Conservation (phyloP, 169 alveolate genomes). For the Besnoitia besnoiti region DNA sequence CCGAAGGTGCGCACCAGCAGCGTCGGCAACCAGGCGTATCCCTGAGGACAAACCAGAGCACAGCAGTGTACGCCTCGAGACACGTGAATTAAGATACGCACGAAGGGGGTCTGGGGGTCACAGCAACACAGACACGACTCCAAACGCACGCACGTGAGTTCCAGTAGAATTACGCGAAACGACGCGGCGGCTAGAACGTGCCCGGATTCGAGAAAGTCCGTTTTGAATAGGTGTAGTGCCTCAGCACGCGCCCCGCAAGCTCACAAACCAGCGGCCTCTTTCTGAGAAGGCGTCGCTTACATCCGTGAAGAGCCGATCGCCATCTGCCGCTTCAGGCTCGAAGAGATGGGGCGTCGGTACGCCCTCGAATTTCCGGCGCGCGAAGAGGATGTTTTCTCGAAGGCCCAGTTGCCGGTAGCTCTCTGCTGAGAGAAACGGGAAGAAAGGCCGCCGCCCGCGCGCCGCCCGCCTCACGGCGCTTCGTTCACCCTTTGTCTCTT, state of each 20-base stretch:
- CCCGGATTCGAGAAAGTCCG: no score
- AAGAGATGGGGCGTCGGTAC: neutral
- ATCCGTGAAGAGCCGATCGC: neutral
- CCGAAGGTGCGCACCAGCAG: constrained; percentile 43
- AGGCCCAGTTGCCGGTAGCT: neutral
- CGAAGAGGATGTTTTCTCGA: neutral
- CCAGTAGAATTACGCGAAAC: no score
- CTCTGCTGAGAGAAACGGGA: neutral
- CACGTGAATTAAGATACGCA: neutral
- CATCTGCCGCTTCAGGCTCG: constrained; percentile 25
- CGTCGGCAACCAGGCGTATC: constrained; percentile 43
- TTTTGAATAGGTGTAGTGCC: no score
- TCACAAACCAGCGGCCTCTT: no score
- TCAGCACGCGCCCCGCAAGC: no score
- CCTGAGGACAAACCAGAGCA: constrained; percentile 41
- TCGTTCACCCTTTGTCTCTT: neutral
- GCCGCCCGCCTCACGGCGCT: neutral
- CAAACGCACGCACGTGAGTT: no score
- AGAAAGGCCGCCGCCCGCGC: neutral
- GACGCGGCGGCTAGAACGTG: no score
- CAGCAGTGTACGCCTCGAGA: no score
- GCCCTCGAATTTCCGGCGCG: neutral
- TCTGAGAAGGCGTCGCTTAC: neutral
- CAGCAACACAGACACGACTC: neutral
- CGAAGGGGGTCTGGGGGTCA: neutral